These are phyloP conservation scores for Kodamaea sp. DNA, from an alignment of 1,139 yeast genomes.

Conservation along the genomic window DNA sequence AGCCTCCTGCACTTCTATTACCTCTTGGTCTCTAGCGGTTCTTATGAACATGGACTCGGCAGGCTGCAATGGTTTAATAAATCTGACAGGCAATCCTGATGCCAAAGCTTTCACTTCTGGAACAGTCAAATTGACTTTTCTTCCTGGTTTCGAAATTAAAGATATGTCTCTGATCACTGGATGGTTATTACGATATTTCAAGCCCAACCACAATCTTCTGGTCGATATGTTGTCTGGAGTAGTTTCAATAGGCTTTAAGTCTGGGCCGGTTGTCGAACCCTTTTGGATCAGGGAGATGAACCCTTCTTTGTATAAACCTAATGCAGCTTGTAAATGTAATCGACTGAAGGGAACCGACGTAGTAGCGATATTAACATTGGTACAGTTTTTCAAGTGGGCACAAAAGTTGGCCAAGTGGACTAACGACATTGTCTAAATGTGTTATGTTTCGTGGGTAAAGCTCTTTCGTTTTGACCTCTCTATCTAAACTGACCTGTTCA, in stretches of 20 bases:
- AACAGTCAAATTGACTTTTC: conserved; percentile 63
- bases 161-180: conserved; percentile 75
- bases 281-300: conserved; percentile 80
- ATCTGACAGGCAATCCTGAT: conserved; percentile 72
- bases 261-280: conserved; percentile 93
- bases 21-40: conserved; percentile 50
- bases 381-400: conserved; percentile 87
- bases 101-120: conserved; percentile 74
- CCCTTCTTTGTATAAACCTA: conserved; percentile 88
- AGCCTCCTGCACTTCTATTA: conserved; percentile 82
- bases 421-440: conserved; percentile 73
- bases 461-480: too few species aligned
- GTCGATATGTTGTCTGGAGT: conserved; percentile 87
- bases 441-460: too few species aligned
- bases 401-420: conserved; percentile 83
- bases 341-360: conserved; percentile 86
- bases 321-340: conserved; percentile 78
- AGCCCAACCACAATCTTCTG: conserved; percentile 87
- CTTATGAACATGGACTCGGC: conserved; percentile 83
- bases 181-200: conserved; percentile 80
- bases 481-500: not conserved
- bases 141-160: conserved; percentile 82
- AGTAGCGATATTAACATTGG: conserved; percentile 68
- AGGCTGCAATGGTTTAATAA: conserved; percentile 79
- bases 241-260: conserved; percentile 67